Conservation (phyloP, 495 filamentous ascomycete species). For the Penicillium samsonianum region DNA sequence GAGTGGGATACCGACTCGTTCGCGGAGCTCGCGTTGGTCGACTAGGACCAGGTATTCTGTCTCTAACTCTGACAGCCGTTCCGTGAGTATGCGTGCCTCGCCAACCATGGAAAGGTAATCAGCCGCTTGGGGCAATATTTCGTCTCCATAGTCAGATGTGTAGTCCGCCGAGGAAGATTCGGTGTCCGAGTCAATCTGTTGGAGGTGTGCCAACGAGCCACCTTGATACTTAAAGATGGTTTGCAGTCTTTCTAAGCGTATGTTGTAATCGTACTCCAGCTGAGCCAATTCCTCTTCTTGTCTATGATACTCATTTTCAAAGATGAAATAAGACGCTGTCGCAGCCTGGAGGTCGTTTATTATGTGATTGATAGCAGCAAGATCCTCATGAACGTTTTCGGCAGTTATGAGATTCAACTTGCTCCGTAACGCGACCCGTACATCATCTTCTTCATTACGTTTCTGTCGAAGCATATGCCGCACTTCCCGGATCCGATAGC, state of each 20-base stretch:
- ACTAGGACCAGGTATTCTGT: constrained; percentile 22
- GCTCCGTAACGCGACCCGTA: constrained; percentile 14
- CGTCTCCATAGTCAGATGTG: background rate
- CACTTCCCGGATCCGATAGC: constrained; percentile 22
- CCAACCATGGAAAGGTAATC: constrained; percentile 33
- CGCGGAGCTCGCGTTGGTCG: constrained; percentile 21
- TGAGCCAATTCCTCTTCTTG: constrained; percentile 31
- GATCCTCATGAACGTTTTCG: constrained; percentile 6
- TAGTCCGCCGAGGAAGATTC: background rate
- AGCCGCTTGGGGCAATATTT: constrained; percentile 11
- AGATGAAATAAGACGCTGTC: constrained; percentile 20
- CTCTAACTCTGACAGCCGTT: constrained; percentile 30
- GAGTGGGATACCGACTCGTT: constrained; percentile 19
- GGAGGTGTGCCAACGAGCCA: background rate
- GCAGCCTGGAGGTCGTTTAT: constrained; percentile 19
- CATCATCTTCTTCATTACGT: constrained; percentile 21
- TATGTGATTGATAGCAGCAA: background rate
- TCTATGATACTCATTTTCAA: constrained; percentile 30
- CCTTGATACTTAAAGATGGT: constrained; percentile 1
- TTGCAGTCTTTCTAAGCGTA: constrained; percentile 22
- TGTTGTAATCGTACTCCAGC: constrained; percentile 27
- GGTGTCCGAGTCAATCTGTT: background rate
- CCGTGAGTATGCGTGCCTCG: constrained; percentile 30
- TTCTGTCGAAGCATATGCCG: constrained; percentile 18
- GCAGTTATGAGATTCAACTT: constrained; percentile 21